A percentile compares a stretch with the other conserved stretches of the same genome.
These are phyloP conservation scores for Blastocystis sp. DNA, from an alignment of 352 stramenopile genomes.

Conservation along the genomic window DNA sequence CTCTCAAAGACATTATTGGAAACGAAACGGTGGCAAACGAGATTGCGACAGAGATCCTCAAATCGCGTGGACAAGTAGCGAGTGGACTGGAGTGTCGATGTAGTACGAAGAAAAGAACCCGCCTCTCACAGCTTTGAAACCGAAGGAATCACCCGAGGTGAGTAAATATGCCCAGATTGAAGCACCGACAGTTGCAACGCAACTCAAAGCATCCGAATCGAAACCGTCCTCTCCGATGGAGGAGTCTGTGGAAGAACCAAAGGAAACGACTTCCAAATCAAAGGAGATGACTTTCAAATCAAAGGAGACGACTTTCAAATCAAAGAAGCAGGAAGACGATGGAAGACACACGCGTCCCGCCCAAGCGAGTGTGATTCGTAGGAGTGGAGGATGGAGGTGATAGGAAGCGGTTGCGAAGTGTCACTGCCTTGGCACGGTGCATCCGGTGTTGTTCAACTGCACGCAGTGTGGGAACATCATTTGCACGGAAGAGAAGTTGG, in stretches of 20 bases:
- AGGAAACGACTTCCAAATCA: background rate
- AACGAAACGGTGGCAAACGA: conserved; percentile 39
- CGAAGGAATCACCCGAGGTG: background rate
- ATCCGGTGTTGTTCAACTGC: conserved; percentile 44
- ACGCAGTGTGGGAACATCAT: conserved; percentile 44
- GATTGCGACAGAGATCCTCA: conserved; percentile 46
- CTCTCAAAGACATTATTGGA: conserved; percentile 49
- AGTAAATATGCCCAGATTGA: background rate
- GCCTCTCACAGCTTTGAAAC: background rate
- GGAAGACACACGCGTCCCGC: background rate
- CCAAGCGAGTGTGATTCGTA: conserved; percentile 34
- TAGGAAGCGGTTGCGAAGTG: conserved; percentile 12
- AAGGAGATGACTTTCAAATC: background rate
- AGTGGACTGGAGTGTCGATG: background rate
- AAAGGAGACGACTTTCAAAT: background rate
- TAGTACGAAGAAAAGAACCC: background rate
- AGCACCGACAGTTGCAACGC: background rate
- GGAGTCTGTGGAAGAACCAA: too few relatives aligned
- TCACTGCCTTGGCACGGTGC: conserved; percentile 5
- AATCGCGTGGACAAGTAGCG: conserved; percentile 17
- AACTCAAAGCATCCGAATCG: too few relatives aligned
- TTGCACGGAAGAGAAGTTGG: conserved; percentile 20
- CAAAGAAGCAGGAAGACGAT: background rate
- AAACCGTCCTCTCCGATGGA: too few relatives aligned
- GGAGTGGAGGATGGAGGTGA: background rate